phyloP scores from a whole-genome alignment of 2,329 filamentous ascomycete species.

The Lachnellula willkommii region DNA sequence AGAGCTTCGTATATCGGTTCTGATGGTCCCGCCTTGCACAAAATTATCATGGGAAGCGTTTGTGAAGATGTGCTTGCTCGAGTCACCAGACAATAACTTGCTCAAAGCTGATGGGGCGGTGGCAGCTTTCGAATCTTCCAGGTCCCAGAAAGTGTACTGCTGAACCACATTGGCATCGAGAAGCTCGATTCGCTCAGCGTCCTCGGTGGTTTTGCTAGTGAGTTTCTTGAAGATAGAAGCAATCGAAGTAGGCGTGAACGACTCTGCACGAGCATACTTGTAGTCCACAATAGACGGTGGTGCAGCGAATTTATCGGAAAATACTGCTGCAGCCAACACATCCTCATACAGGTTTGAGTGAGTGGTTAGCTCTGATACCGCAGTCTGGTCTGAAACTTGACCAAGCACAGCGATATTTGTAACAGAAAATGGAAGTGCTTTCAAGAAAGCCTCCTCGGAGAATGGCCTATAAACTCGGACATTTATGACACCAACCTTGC shows the following conservation, averaged over 20 bases:
- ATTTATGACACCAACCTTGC: conserved; percentile 80
- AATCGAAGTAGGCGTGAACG: conserved; percentile 51
- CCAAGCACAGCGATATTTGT: conserved; percentile 79
- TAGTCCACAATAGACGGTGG: conserved; percentile 68
- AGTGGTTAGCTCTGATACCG: conserved; percentile 67
- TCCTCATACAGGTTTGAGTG: conserved; percentile 91
- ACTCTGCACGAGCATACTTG: conserved; percentile 74
- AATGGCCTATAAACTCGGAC: conserved; percentile 95
- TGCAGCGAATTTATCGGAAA: conserved; percentile 62
- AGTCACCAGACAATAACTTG: conserved; percentile 64
- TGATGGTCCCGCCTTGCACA: conserved; percentile 69
- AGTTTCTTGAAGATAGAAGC: conserved; percentile 46
- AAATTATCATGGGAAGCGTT: conserved; percentile 61
- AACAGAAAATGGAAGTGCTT: conserved; percentile 68
- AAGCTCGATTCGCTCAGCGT: conserved; percentile 24
- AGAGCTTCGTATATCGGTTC: conserved; percentile 80
- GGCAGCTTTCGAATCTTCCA: conserved; percentile 66
- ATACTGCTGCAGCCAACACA: conserved; percentile 77
- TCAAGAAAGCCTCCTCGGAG: conserved; percentile 87
- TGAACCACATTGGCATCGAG: conserved; percentile 58
- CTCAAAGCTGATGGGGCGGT: conserved; percentile 58
- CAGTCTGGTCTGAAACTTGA: conserved; percentile 70
- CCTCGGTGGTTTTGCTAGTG: conserved; percentile 38
- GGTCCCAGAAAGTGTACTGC: conserved; percentile 92
- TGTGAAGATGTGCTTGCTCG: conserved; percentile 55